phyloP scores from a whole-genome alignment of 805 yeast genomes.

The Yarrowia bubula region DNA sequence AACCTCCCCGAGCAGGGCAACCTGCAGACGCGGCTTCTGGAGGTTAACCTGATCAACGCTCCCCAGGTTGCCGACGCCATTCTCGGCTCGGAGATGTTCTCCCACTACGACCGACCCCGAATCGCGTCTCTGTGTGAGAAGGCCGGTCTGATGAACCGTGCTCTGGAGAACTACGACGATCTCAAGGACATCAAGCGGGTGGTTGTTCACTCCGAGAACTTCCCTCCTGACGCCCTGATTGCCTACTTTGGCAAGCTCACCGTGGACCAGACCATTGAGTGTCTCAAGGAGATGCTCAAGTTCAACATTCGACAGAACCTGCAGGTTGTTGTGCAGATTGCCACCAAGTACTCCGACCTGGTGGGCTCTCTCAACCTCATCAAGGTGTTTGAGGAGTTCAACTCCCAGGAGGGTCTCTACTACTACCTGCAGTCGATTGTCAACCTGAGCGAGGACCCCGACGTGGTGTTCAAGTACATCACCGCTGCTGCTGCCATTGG shows the following conservation, averaged over 20 bases:
- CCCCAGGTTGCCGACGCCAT: constrained; percentile 99
- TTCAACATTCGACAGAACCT: constrained; percentile 78
- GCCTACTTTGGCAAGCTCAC: constrained; percentile 88
- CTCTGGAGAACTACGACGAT: constrained; percentile 93
- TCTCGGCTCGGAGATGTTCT: constrained; percentile 90
- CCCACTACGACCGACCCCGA: constrained; percentile 90
- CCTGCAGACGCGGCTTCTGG: constrained; percentile 89
- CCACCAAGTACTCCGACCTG: constrained; percentile 92
- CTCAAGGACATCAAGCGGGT: constrained; percentile 94
- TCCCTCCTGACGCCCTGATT: constrained; percentile 93
- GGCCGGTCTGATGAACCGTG: constrained; percentile 94
- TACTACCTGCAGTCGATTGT: constrained; percentile 92
- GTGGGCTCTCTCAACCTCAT: constrained; percentile 83
- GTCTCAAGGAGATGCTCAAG: constrained; percentile 81
- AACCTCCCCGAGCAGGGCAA: constrained; percentile 95
- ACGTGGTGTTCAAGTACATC: constrained; percentile 93
- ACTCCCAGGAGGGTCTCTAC: constrained; percentile 89
- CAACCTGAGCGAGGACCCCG: constrained; percentile 88
- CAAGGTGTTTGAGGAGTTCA: constrained; percentile 89
- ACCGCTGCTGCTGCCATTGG: constrained; percentile 90
- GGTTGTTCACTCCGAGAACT: constrained; percentile 71
- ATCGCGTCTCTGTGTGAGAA: constrained; percentile 91
- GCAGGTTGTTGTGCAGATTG: constrained; percentile 93
- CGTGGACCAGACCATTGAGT: constrained; percentile 87
- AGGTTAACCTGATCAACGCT: constrained; percentile 88